Conservation (phyloP, 2,329 filamentous ascomycete species). For the Fusarium sp. region DNA sequence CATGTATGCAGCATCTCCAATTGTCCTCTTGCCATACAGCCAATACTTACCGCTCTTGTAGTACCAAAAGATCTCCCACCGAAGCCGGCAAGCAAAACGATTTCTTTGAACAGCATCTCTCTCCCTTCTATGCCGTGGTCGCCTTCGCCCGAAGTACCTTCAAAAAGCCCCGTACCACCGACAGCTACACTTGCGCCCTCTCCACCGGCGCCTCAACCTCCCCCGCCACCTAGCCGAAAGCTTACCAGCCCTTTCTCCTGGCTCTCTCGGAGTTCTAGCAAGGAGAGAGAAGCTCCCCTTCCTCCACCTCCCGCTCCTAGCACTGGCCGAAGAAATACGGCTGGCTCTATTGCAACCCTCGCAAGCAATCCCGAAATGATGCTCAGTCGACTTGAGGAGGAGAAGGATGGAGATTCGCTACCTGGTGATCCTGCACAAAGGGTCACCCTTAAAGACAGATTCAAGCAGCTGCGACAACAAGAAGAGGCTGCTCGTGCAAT, state of each 20-base stretch:
- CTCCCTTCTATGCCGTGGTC: slow-evolving; percentile 83
- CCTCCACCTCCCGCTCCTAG: slow-evolving; percentile 67
- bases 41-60: slow-evolving; percentile 42
- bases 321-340: slow-evolving; percentile 77
- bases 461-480: slow-evolving; percentile 82
- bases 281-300: slow-evolving; percentile 67
- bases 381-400: slow-evolving; percentile 82
- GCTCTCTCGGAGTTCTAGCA: slow-evolving; percentile 79
- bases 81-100: slow-evolving; percentile 65
- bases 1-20: slow-evolving; percentile 48
- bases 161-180: slow-evolving; percentile 61
- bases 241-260: slow-evolving; percentile 91
- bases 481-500: slow-evolving; percentile 75
- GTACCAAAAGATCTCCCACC: slow-evolving; percentile 54
- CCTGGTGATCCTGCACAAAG: slow-evolving; percentile 63
- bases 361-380: slow-evolving; percentile 87
- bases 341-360: slow-evolving; percentile 83
- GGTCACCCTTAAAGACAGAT: slow-evolving; percentile 82
- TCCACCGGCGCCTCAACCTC: slow-evolving; percentile 51
- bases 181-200: slow-evolving; percentile 52
- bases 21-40: neutral
- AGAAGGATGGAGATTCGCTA: slow-evolving; percentile 66
- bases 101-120: slow-evolving; percentile 78
- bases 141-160: slow-evolving; percentile 66
- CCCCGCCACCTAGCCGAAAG: slow-evolving; percentile 71